phyloP scores from a whole-genome alignment of 1,284 basidiomycete genomes.

The Ustilago xerochloae region DNA sequence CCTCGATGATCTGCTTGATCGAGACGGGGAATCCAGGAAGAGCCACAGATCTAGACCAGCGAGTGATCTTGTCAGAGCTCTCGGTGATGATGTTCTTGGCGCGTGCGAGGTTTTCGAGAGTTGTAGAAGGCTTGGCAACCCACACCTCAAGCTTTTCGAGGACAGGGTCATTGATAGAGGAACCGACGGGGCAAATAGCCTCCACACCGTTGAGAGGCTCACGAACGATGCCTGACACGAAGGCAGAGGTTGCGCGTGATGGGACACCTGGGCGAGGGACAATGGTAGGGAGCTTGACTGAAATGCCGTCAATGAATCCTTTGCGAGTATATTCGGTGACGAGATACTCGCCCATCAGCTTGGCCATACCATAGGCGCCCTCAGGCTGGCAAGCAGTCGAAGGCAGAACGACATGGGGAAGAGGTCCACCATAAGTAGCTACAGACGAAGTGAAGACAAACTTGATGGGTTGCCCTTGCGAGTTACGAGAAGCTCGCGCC shows the following conservation, averaged over 20 bases:
- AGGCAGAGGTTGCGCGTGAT: conserved; percentile 33
- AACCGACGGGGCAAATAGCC: conserved; percentile 33
- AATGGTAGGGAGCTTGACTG: conserved; percentile 42
- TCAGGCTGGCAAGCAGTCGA: conserved; percentile 29
- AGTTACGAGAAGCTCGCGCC: conserved; percentile 12
- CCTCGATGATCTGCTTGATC: conserved; percentile 28
- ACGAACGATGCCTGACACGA: conserved; percentile 37
- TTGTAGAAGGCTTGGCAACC: conserved; percentile 32
- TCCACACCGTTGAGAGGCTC: conserved; percentile 27
- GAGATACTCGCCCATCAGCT: conserved; percentile 36
- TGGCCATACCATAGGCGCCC: conserved; percentile 32
- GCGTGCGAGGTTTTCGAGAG: conserved; percentile 22
- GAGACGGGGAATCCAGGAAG: conserved; percentile 31
- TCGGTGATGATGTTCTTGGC: conserved; percentile 18
- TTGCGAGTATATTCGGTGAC: conserved; percentile 36
- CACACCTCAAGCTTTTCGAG: conserved; percentile 21
- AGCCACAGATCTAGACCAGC: conserved; percentile 20
- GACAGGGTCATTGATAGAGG: conserved; percentile 17
- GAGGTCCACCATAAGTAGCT: conserved; percentile 24
- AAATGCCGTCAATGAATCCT: conserved; percentile 34
- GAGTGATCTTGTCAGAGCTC: conserved; percentile 9
- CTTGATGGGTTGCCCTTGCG: conserved; percentile 14
- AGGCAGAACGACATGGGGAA: conserved; percentile 29
- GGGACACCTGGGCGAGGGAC: conserved; percentile 33
- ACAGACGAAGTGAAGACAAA: conserved; percentile 42